Percentiles rank a stretch among this genome's conserved stretches.
phyloP scores from a whole-genome alignment of 1,139 yeast species.

The Geotrichum cucujoidarum region DNA sequence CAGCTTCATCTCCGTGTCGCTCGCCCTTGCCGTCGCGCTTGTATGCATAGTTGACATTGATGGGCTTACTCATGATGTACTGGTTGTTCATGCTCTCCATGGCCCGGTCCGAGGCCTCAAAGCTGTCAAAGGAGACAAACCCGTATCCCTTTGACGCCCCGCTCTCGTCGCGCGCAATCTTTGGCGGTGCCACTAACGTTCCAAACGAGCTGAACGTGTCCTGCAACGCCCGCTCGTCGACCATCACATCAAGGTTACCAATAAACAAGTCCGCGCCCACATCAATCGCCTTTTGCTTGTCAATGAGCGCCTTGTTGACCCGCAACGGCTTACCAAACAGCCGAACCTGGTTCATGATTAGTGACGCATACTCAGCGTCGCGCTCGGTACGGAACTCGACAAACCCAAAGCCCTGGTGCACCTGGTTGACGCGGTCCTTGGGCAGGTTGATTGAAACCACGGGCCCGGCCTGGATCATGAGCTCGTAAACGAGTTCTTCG shows the following conservation, averaged over 20 bases:
- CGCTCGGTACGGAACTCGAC: constrained; percentile 57
- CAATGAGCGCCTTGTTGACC: constrained; percentile 49
- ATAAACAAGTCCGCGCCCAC: constrained; percentile 75
- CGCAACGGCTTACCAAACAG: constrained; percentile 62
- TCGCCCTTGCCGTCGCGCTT: constrained; percentile 56
- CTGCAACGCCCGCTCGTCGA: constrained; percentile 54
- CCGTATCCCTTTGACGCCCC: constrained; percentile 63
- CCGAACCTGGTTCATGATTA: constrained; percentile 56
- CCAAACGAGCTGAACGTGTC: constrained; percentile 74
- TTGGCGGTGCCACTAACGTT: constrained; percentile 48
- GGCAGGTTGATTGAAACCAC: constrained; percentile 68
- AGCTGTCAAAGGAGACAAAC: constrained; percentile 56
- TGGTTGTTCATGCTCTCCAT: constrained; percentile 65
- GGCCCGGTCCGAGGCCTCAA: constrained; percentile 69
- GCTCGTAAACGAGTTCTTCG: constrained; percentile 64
- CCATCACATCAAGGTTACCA: constrained; percentile 64
- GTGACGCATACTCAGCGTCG: constrained; percentile 70
- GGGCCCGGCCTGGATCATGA: constrained; percentile 83
- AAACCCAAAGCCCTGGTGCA: constrained; percentile 86
- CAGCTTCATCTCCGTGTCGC: constrained; percentile 77
- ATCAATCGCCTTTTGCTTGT: constrained; percentile 38
- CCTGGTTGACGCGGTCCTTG: constrained; percentile 63
- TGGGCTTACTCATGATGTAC: constrained; percentile 60
- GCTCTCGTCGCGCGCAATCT: constrained; percentile 48
- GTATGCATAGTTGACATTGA: constrained; percentile 64